A percentile compares a stretch with the other conserved stretches of the same genome.
Conservation (phyloP, 2,329 filamentous ascomycete genomes). For the Pezicula rhizophila region DNA sequence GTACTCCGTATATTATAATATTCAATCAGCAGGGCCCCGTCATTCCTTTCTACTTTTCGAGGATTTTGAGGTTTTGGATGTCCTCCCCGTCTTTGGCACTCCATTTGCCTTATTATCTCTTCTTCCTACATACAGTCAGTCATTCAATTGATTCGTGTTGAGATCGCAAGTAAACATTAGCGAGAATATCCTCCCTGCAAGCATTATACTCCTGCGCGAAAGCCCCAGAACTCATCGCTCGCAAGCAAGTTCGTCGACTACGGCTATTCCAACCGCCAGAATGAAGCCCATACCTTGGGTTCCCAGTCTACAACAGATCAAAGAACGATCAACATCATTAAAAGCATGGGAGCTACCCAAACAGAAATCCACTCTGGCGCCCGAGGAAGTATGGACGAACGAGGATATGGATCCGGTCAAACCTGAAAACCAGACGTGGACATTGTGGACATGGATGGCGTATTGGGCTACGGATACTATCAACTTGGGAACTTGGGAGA, state of each 20-base stretch:
- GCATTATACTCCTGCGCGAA: too few species aligned
- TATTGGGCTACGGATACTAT: slow-evolving; percentile 36
- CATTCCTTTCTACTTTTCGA: too few species aligned
- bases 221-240: too few species aligned
- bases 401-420: slow-evolving; percentile 27
- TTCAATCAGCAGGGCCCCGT: too few species aligned
- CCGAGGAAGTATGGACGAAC: slow-evolving; percentile 37
- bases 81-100: too few species aligned
- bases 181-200: too few species aligned
- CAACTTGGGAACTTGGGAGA: slow-evolving; percentile 44
- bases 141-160: background rate
- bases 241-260: background rate
- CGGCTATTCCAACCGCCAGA: background rate
- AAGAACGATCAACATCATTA: slow-evolving; percentile 33
- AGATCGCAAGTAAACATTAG: too few species aligned
- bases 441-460: slow-evolving; percentile 32
- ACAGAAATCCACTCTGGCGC: slow-evolving; percentile 40
- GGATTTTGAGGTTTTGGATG: too few species aligned
- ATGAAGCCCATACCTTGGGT: background rate
- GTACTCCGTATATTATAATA: too few species aligned
- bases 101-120: too few species aligned
- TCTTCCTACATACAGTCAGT: background rate
- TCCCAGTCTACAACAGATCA: slow-evolving; percentile 30
- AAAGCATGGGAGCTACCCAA: slow-evolving; percentile 42
- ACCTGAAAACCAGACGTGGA: slow-evolving; percentile 25